Base-by-base conservation (phyloP, 1,139 yeast species). In the Hemisphaericaspora xylanilytica region DNA sequence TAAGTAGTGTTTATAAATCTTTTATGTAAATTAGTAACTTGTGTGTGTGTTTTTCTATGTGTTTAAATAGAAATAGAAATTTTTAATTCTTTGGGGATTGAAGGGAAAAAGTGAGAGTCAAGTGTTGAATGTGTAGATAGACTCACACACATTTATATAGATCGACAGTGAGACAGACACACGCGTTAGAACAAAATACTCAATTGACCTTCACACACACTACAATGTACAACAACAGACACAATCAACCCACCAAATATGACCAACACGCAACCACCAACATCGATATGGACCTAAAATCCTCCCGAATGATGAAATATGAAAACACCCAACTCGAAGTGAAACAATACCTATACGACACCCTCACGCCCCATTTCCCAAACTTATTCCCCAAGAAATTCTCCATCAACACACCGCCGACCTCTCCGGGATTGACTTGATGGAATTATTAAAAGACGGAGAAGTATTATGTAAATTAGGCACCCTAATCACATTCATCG, bases 391-490 rank as follows among this genome's bases (percentile, higher is more conserved):
- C 27, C 4, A 38, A 43, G 12, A 46, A 44, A 33, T 46, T 44
- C 24, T 39, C 41, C 13, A 29, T 38, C 10, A 40, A 41, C n/a
- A n/a, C n/a, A n/a, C n/a, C n/a, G n/a, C n/a, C n/a, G n/a, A n/a
- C n/a, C n/a, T n/a, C n/a, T n/a, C n/a, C n/a, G n/a, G n/a, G n/a
- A 35, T 45, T 12, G 71, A 70, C 29, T 52, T 85, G 24, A 57
- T 84, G 27, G 80, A 75, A 2, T 58, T 68, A 3, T 65, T 88
- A 15, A 80, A 78, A 49, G 85, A 79, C 49, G 96, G 96, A 2
- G 75, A 75, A 3, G 59, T 79, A 0, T 63, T 88, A 15, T 85
- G 95, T 55, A 60, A 65, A 50, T 58, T 69, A 35, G 80, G 76
- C 1, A 48, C n/a, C n/a, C n/a, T n/a, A n/a, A n/a, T n/a, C n/a